Percentiles rank a stretch among this genome's conserved stretches.
phyloP scores from a whole-genome alignment of 75 land plant species.

The Cryptomeria japonica region DNA sequence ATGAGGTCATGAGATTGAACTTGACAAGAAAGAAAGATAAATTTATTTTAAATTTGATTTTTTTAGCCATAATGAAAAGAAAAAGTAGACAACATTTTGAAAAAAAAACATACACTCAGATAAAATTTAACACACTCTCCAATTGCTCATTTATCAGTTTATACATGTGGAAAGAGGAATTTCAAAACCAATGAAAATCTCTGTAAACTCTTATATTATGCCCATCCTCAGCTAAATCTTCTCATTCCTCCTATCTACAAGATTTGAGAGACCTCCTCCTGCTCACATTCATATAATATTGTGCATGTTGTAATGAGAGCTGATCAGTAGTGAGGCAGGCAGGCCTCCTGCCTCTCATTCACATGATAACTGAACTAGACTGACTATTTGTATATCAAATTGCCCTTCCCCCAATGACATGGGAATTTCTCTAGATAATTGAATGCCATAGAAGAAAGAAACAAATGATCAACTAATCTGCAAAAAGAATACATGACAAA shows the following conservation, averaged over 20 bases:
- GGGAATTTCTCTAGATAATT: background rate
- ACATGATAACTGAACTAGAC: background rate
- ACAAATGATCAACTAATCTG: slow-evolving; percentile 6
- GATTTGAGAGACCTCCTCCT: slow-evolving; percentile 5
- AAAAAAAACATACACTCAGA: background rate
- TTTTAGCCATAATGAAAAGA: background rate
- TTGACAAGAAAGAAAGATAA: too few species aligned
- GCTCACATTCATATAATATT: background rate
- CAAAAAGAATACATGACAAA: slow-evolving; percentile 10
- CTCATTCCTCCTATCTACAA: background rate
- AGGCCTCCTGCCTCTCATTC: background rate
- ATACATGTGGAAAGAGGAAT: slow-evolving; percentile 1
- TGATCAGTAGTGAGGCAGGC: background rate
- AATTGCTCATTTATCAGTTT: background rate
- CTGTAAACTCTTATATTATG: background rate
- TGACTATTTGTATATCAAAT: background rate
- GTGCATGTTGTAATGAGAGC: background rate
- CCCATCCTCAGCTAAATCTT: slow-evolving; percentile 8
- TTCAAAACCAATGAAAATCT: background rate
- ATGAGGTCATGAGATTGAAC: too few species aligned
- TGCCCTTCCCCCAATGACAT: background rate
- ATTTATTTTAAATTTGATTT: background rate
- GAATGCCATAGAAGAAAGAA: background rate
- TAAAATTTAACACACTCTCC: background rate
- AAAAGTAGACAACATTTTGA: too few species aligned